Conservation (phyloP, 2,329 filamentous ascomycete genomes). For the Neobulgaria alba region DNA sequence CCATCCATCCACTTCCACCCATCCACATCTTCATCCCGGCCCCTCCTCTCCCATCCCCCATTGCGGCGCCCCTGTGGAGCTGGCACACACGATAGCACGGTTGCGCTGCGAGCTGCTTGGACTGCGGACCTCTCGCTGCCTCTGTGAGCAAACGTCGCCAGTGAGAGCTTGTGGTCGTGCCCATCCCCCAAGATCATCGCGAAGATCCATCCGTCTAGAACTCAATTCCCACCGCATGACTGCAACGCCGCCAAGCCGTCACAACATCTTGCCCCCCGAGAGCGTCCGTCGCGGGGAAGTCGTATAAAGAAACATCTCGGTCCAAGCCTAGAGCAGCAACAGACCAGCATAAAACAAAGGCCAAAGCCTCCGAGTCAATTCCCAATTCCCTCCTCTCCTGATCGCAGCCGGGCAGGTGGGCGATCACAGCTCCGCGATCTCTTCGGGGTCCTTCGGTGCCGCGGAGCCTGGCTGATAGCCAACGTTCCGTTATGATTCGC, state of each 20-base stretch:
- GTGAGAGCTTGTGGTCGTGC: too few relatives aligned
- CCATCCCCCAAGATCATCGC: too few relatives aligned
- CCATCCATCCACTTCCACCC: too few relatives aligned
- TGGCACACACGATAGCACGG: too few relatives aligned
- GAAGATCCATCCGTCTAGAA: background rate
- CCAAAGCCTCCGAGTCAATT: background rate
- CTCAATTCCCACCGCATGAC: background rate
- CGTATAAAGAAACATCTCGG: background rate
- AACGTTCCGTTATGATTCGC: background rate
- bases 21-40: too few relatives aligned
- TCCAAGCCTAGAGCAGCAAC: background rate
- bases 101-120: too few relatives aligned
- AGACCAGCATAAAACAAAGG: background rate
- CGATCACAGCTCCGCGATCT: background rate
- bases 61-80: too few relatives aligned
- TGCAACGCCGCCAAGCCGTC: background rate
- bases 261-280: background rate
- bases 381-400: background rate
- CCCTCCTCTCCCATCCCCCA: too few relatives aligned
- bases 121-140: too few relatives aligned
- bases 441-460: background rate
- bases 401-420: background rate
- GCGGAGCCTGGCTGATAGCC: background rate
- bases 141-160: too few relatives aligned
- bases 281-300: background rate